Evolutionary conservation across 108 stramenopile genomes (phyloP), one percentile per base, ranked within the genome.

Genomic region (Discostella stelligeroides): DNA sequence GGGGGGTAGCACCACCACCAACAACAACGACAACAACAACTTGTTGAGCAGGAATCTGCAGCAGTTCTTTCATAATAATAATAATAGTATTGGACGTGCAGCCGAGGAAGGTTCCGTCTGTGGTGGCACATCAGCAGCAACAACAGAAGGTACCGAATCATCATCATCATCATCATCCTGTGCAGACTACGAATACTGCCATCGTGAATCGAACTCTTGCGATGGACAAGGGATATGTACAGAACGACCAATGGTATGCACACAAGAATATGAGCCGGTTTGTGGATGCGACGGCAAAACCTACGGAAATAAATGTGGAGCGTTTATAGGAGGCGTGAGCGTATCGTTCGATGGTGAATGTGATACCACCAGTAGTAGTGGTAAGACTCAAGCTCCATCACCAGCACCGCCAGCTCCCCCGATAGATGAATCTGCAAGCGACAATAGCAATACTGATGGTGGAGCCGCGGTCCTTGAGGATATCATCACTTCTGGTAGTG

Each of bases 221-320:
- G 43, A 13, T 17, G 43, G 43, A 10, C n/a, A 13, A 13, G 43
- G 43, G 1, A 45, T 10, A 13, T 45, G 43, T 17, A 10, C 13
- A 2, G 43, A 45, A n/a, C 43, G 43, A 45, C 43, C 43, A 45
- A 13, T n/a, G n/a, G 43, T 45, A 45, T 45, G 43, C 43, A 45
- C 43, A 10, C 13, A n/a, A n/a, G 43, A 45, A 1, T 45, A 45
- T 11, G n/a, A 13, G 43, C 43, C 43, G 2, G 43, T 45, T n/a
- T 45, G 43, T 45, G 43, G 43, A 13, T 45, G 43, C 43, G 43
- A 45, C 9, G 43, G 43, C 43, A 45, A 45, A 8, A 8, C n/a
- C n/a, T 45, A 45, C n/a, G 43, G 43, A 4, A 45, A 45, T 45
- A 2, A 1, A 45, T 45, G 43, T 45, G 43, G 43, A 10, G 43